Evolutionary conservation across 108 stramenopile genomes (phyloP), one percentile per base, ranked within the genome.

Genomic region (Cylindrotheca fusiformis): DNA sequence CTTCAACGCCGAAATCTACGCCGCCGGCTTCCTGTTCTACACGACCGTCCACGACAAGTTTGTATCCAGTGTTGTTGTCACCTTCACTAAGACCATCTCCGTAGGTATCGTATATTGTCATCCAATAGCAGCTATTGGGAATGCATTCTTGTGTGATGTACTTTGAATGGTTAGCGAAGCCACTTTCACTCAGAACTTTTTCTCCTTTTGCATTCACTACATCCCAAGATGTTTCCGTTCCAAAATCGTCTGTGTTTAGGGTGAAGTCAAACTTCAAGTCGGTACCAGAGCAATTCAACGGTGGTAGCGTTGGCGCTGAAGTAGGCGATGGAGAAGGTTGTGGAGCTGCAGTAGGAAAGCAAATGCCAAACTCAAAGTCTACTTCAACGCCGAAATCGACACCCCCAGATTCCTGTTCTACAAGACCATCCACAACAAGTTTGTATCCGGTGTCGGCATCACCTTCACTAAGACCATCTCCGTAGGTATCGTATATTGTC

Each of bases 111-210:
- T 3, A 21, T 18, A 58, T 32, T 3, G 20, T 14, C 30, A 20
- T 22, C 18, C 4, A 32, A 21, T 58, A 58, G 31, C 56, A 58
- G 28, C 29, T 58, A 21, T 58, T 32, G 21, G 56, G 56, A 27
- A 58, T 32, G 33, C 56, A 27, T 31, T 10, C 3, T 32, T 3
- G 0, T 20, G 20, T 3, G 8, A 32, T 0, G 21, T 58, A 32
- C 21, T 32, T 17, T 30, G 2, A 2, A 14, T 19, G 4, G 17
- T 31, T n/a, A 58, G 31, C 2, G 20, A 32, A 30, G 3, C 17
- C 20, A 21, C 29, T 3, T 31, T 14, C 56, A 32, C 20, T 18
- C 10, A 58, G 10, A n/a, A 19, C 31, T 2, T 4, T 18, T 18
- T 19, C 21, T n/a, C 17, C 17, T 32, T 58, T 29, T 14, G 14